Percentiles rank a stretch among this genome's conserved stretches.
Evolutionary conservation across 495 filamentous ascomycete species (phyloP).

Genomic region (Alectoria sarmentosa): DNA sequence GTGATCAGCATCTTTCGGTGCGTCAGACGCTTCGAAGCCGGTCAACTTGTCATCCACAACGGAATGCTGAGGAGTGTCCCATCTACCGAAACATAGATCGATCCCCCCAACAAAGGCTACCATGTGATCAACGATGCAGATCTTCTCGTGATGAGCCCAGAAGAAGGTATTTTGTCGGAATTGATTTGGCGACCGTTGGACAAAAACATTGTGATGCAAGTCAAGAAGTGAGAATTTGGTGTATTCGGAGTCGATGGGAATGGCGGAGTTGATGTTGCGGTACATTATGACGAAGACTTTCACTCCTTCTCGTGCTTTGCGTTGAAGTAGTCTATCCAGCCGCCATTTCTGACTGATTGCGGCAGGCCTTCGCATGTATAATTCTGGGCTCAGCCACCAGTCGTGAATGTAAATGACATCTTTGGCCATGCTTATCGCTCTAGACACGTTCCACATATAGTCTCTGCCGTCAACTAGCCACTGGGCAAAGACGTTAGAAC

Average conservation of each 20-base stretch:
- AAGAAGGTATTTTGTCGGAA: slow-evolving; percentile 99
- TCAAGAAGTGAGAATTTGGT: slow-evolving; percentile 97
- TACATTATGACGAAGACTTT: slow-evolving; percentile 99
- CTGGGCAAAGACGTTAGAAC: slow-evolving; percentile 80
- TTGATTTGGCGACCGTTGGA: slow-evolving; percentile 93
- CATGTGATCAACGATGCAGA: slow-evolving; percentile 92
- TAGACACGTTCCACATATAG: slow-evolving; percentile 98
- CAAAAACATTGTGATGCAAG: slow-evolving; percentile 91
- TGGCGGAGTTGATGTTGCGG: slow-evolving; percentile 93
- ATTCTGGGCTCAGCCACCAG: slow-evolving; percentile 96
- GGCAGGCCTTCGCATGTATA: slow-evolving; percentile 92
- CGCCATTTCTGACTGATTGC: slow-evolving; percentile 99
- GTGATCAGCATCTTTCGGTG: slow-evolving; percentile 82
- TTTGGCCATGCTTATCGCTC: slow-evolving; percentile 94
- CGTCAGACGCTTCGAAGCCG: slow-evolving; percentile 73
- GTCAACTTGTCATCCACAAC: slow-evolving; percentile 91
- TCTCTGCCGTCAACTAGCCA: slow-evolving; percentile 97
- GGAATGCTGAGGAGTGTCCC: slow-evolving; percentile 91
- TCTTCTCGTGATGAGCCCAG: slow-evolving; percentile 97
- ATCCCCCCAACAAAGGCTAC: slow-evolving; percentile 95
- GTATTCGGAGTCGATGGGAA: slow-evolving; percentile 98
- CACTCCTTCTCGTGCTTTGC: slow-evolving; percentile 88
- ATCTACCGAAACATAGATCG: slow-evolving; percentile 94
- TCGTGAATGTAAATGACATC: slow-evolving; percentile 99
- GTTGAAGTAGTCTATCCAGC: slow-evolving; percentile 87